Evolutionary conservation across 306 rosid species (phyloP).

Genomic region (Begonia masoniana): DNA sequence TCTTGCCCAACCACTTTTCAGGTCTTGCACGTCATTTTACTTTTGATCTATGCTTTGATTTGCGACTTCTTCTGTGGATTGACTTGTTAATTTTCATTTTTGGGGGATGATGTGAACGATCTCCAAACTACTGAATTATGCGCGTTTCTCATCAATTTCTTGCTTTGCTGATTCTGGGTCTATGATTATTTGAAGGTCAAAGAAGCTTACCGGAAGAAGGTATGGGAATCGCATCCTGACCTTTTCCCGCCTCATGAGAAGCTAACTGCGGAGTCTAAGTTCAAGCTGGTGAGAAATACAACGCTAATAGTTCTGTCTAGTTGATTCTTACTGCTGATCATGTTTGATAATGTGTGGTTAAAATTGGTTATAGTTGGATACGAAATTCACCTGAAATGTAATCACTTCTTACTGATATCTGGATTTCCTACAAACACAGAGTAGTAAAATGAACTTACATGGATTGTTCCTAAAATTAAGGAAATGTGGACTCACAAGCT

Average conservation of each 20-base stretch:
- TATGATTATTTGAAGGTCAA: slow-evolving; percentile 32
- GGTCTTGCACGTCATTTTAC: slow-evolving; percentile 12
- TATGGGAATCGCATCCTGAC: slow-evolving; percentile 82
- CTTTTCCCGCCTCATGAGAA: slow-evolving; percentile 50
- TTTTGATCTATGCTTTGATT: background rate
- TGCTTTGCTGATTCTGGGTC: background rate
- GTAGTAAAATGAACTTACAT: background rate
- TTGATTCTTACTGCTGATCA: background rate
- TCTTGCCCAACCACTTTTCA: slow-evolving; percentile 34
- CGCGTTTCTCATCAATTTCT: background rate
- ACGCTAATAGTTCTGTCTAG: background rate
- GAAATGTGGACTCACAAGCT: too few species aligned
- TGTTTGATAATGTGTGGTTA: background rate
- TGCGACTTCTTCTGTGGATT: background rate
- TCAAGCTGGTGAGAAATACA: slow-evolving; percentile 38
- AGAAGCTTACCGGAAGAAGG: slow-evolving; percentile 59
- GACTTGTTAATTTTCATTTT: background rate
- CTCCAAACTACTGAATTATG: background rate
- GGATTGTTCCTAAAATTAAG: too few species aligned
- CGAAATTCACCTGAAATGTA: background rate
- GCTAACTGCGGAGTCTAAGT: slow-evolving; percentile 50
- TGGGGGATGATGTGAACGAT: background rate
- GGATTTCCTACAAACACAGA: background rate
- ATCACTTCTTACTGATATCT: background rate
- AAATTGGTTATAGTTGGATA: background rate